Base-by-base conservation (phyloP, 805 yeast genomes). In the Vanderwaltozyma verrucispora region DNA sequence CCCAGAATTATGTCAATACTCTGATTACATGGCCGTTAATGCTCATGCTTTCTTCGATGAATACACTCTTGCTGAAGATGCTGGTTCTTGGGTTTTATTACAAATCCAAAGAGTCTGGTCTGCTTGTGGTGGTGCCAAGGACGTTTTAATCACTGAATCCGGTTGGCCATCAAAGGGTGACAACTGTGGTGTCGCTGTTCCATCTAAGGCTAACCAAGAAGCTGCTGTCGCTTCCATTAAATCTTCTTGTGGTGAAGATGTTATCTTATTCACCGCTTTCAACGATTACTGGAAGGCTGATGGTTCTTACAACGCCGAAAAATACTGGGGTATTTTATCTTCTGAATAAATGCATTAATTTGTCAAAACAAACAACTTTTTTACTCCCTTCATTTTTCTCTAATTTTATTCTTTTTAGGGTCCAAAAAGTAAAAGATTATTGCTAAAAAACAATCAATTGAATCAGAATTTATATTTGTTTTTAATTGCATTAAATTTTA, bases 31-130 rank as follows among this genome's bases (percentile, higher is more conserved):
- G 65, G 96, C 96, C 44, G 81, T 84, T 63, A 92, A 89, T 69
- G 96, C 96, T 51, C 98, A 92, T 65, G 86, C 96, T 54, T 92
- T 73, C 87, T 92, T 92, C 62, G 98, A 89, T 63, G 87, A 89
- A 66, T 63, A 72, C 65, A 74, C 80, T 53, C 69, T 69, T 46
- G 92, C 96, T 52, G 69, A 60, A 24, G 72, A 75, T 48, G 86
- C 97, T 45, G 98, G 98, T 73, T 58, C 67, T 24, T 92, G 97
- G 96, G 79, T 88, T 52, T 64, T 83, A 56, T 62, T 71, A 61
- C 95, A 88, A 74, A 83, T 88, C 66, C 82, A 85, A 74, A 81
- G 89, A 68, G 96, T 92, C 53, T 75, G 77, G 72, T 56, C 76
- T 47, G 82, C 89, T 47, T 88, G 96, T 75, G 74, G 73, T 60